phyloP scores from a whole-genome alignment of 345 rosid genomes.

The Salix caprea region DNA sequence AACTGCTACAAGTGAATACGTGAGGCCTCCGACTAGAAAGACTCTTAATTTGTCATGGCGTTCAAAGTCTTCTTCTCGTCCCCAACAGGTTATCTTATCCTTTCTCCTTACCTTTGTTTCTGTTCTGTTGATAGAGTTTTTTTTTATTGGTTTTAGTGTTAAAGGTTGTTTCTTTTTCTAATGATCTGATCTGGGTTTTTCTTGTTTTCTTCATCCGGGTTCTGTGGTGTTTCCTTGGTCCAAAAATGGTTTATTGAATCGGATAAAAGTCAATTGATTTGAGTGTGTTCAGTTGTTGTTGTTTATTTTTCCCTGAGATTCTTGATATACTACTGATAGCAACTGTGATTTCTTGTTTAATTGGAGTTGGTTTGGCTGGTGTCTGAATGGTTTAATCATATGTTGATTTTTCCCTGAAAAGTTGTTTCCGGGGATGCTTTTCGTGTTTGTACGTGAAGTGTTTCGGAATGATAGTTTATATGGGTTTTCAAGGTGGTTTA shows the following conservation, averaged over 20 bases:
- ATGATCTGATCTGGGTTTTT: slow-evolving; percentile 23
- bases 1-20: slow-evolving; percentile 47
- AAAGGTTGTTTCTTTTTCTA: neutral
- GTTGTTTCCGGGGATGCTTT: neutral
- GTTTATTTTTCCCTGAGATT: neutral
- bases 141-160: neutral
- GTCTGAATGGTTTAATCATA: neutral
- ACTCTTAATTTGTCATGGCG: slow-evolving; percentile 64
- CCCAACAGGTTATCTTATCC: slow-evolving; percentile 59
- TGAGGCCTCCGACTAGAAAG: slow-evolving; percentile 75
- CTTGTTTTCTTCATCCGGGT: neutral
- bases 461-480: neutral
- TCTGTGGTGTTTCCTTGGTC: neutral
- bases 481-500: neutral
- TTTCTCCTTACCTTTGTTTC: neutral
- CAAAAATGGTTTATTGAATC: neutral
- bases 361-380: neutral
- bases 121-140: neutral
- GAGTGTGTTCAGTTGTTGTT: neutral
- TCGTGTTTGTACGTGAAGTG: neutral
- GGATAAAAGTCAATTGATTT: neutral
- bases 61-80: slow-evolving; percentile 41
- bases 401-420: neutral
- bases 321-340: neutral
- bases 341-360: neutral